Conservation (phyloP, 1,139 yeast species). For the Nakaseomyces sp. region DNA sequence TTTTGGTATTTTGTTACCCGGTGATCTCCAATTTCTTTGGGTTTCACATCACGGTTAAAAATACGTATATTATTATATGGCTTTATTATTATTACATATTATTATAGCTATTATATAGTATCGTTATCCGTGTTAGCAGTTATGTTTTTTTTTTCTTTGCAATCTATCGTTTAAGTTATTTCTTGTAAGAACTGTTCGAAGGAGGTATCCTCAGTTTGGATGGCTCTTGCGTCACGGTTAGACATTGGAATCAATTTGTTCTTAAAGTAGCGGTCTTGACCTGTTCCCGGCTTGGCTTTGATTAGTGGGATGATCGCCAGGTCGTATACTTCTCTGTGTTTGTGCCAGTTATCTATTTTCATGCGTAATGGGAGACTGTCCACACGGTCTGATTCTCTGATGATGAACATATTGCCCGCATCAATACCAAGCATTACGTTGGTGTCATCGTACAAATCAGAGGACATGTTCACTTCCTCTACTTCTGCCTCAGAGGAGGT, state of each 20-base stretch:
- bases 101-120: too few relatives aligned
- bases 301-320: constrained; percentile 8
- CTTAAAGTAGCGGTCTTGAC: constrained; percentile 17
- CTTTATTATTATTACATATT: background rate
- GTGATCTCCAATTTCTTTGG: too few relatives aligned
- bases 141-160: too few relatives aligned
- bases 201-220: constrained; percentile 15
- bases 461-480: background rate
- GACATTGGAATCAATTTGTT: constrained; percentile 12
- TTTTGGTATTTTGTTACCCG: too few relatives aligned
- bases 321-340: background rate
- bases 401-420: constrained; percentile 14
- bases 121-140: too few relatives aligned
- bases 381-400: constrained; percentile 8
- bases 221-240: constrained; percentile 4
- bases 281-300: constrained; percentile 12
- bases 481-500: background rate
- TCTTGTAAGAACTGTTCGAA: constrained; percentile 9
- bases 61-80: too few relatives aligned
- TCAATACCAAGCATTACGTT: constrained; percentile 11
- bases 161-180: background rate
- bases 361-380: background rate
- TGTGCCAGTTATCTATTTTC: background rate
- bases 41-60: too few relatives aligned
- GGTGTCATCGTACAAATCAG: background rate